phyloP scores from a whole-genome alignment of 2,329 filamentous ascomycete genomes.

The Davidsoniella virescens region DNA sequence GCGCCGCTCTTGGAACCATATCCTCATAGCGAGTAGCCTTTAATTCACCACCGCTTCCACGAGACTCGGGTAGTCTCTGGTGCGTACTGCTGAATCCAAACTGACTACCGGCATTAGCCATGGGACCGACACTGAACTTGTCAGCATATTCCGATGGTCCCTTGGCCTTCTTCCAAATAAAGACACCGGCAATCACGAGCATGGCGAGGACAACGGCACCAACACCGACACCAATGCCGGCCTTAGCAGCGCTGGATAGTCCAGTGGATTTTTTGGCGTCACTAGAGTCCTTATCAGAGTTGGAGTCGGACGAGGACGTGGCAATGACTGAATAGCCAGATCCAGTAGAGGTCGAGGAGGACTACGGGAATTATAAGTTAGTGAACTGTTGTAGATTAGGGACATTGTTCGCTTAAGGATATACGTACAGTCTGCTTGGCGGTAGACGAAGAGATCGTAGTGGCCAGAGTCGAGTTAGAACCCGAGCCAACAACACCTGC shows the following conservation, averaged over 20 bases:
- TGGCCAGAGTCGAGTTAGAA: constrained; percentile 11
- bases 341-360: not conserved
- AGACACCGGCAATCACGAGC: constrained; percentile 24
- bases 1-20: constrained; percentile 35
- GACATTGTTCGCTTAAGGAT: too few relatives aligned
- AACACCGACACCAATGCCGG: constrained; percentile 31
- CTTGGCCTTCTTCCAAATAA: constrained; percentile 21
- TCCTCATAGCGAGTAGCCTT: constrained; percentile 40
- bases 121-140: constrained; percentile 27
- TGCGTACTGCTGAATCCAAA: constrained; percentile 13
- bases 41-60: constrained; percentile 22
- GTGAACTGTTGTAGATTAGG: not conserved
- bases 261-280: constrained; percentile 15
- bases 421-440: constrained; percentile 1
- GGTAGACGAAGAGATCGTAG: constrained; percentile 4
- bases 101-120: constrained; percentile 29
- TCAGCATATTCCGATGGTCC: constrained; percentile 6
- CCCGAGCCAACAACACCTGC: constrained; percentile 3
- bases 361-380: not conserved
- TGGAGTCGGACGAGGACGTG: constrained; percentile 1
- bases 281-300: constrained; percentile 4
- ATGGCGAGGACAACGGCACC: constrained; percentile 18
- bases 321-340: not conserved
- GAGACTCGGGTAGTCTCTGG: constrained; percentile 5
- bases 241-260: constrained; percentile 28